Base-by-base conservation (phyloP, 306 rosid species). In the Canavalia gladiata region DNA sequence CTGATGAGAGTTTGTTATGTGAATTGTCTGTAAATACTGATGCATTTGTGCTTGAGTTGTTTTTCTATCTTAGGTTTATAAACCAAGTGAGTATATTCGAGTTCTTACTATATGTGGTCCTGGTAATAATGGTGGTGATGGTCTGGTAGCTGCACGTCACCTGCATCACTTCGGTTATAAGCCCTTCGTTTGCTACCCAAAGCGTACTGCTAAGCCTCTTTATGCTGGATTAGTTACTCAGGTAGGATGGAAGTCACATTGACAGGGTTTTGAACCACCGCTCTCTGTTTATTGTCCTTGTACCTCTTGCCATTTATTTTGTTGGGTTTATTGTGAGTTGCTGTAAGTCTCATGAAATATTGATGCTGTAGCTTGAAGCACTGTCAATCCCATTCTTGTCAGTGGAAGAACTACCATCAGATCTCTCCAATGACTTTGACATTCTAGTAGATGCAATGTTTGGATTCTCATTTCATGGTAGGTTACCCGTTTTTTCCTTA, bases 401-500 rank as follows among this genome's bases (percentile, higher is more conserved):
- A 1, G 94, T 89, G 81, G 97, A 95, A 76, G 97, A 93, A 85
- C 86, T 93, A 45, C 90, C 92, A 0, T 82, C 76, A 52, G 93
- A 95, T 86, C 85, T 90, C 74, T 86, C 97, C 37, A 83, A 86
- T 79, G 90, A 90, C 78, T 93, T 88, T 79, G 93, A 93, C 82
- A 69, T 95, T 82, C 73, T 93, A 84, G 72, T 91, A 4, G 98
- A 93, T 88, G 94, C 99, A 6, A 89, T 93, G 86, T 93, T 95
- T 84, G 98, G 99, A 63, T 95, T 95, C 94, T 95, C 98, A 11
- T 95, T 90, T 88, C 94, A 89, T 86, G 99, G 98, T 95, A 93
- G 68, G 65, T 62, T 46, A 64, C 76, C 55, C 43, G 57, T 55
- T 79, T 46, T 29, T 13, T 75, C 73, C 18, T 35, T 3, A 8